These are phyloP conservation scores for Triticum turgidum DNA, from an alignment of 176 grass and related monocot genomes.

Conservation along the genomic window DNA sequence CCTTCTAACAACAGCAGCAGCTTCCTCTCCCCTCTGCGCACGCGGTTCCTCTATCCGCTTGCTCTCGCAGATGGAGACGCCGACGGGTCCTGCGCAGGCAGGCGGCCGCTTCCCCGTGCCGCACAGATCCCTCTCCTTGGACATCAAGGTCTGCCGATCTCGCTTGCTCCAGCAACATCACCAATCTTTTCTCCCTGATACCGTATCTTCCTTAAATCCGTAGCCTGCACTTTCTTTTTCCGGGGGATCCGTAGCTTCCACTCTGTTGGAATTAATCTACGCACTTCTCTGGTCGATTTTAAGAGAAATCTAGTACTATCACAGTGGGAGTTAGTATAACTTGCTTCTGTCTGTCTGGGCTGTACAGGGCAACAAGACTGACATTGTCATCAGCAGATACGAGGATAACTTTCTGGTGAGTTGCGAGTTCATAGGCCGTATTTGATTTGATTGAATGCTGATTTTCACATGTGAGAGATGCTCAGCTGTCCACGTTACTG, in stretches of 20 bases:
- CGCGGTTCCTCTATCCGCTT: neutral
- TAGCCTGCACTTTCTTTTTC: too few species aligned
- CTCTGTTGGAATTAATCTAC: neutral
- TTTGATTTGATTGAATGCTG: neutral
- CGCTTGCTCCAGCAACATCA: too few species aligned
- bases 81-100: neutral
- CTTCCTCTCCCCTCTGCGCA: neutral
- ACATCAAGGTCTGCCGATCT: slow-evolving; percentile 60
- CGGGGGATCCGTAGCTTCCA: too few species aligned
- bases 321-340: neutral
- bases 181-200: too few species aligned
- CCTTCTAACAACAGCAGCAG: neutral
- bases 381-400: slow-evolving; percentile 76
- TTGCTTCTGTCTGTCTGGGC: neutral
- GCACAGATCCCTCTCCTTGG: slow-evolving; percentile 53
- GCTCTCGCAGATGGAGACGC: slow-evolving; percentile 33
- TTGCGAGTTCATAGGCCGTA: slow-evolving; percentile 6
- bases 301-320: neutral
- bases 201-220: too few species aligned
- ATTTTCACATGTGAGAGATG: slow-evolving; percentile 7
- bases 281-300: neutral
- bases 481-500: slow-evolving; percentile 15
- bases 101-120: slow-evolving; percentile 46
- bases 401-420: slow-evolving; percentile 79
- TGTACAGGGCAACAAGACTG: slow-evolving; percentile 79